A percentile compares a stretch with the other conserved stretches of the same genome.
These are phyloP conservation scores for Physcomitrellopsis africana DNA, from an alignment of 225 moss, liverwort and hornwort genomes.

Conservation along the genomic window DNA sequence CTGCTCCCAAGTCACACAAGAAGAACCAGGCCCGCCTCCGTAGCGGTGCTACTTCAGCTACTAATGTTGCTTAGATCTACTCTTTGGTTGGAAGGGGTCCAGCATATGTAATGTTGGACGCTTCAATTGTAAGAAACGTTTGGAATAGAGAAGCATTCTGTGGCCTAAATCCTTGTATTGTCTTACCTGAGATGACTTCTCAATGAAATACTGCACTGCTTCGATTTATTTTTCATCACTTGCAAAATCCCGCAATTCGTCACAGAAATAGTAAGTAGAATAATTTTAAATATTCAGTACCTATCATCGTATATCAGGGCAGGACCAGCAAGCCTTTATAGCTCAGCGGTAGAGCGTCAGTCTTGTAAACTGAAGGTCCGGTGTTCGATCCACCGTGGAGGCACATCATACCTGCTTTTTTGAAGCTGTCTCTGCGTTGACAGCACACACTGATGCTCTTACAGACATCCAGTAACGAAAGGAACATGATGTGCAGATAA, in stretches of 20 bases:
- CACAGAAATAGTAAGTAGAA: too few species aligned
- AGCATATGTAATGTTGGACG: conserved; percentile 25
- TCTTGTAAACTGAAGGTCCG: conserved; percentile 92
- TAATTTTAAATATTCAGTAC: too few species aligned
- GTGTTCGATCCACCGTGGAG: conserved; percentile 92
- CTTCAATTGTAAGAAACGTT: conserved; percentile 10
- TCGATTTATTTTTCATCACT: too few species aligned
- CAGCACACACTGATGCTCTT: too few species aligned
- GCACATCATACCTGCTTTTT: conserved; percentile 16
- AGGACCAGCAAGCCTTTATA: too few species aligned
- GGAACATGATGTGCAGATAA: too few species aligned
- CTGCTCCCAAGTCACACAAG: conserved; percentile 37
- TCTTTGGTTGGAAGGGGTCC: conserved; percentile 6
- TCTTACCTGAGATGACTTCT: too few species aligned
- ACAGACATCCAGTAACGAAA: too few species aligned
- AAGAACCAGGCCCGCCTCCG: conserved; percentile 62
- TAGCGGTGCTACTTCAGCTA: conserved; percentile 50
- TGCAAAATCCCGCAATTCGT: too few species aligned
- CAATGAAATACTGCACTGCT: too few species aligned
- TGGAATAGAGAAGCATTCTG: conserved; percentile 28
- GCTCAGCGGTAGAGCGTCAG: conserved; percentile 86
- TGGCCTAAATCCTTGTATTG: not conserved
- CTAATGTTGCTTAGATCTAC: conserved; percentile 35
- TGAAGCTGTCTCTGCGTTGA: too few species aligned
- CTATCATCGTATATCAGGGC: too few species aligned